phyloP scores from a whole-genome alignment of 805 yeast species.

The Ogataea pilisensis region DNA sequence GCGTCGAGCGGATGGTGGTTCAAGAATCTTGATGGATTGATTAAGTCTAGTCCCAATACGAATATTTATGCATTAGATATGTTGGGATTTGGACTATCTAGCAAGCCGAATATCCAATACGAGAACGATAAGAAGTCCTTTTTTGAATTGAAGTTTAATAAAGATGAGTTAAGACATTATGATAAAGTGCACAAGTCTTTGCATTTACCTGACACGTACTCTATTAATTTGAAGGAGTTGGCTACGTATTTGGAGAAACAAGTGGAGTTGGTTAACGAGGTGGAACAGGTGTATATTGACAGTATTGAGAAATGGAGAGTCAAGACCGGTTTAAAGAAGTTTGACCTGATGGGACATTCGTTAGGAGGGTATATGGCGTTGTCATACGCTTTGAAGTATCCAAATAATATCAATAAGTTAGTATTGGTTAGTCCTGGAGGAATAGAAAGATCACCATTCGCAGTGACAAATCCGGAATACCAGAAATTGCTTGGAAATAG shows the following conservation, averaged over 20 bases:
- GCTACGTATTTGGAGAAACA: slow-evolving; percentile 31
- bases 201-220: slow-evolving; percentile 19
- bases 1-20: slow-evolving; percentile 56
- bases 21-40: slow-evolving; percentile 44
- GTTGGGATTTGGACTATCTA: slow-evolving; percentile 52
- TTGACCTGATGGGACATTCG: slow-evolving; percentile 72
- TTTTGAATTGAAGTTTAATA: slow-evolving; percentile 23
- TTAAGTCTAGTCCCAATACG: slow-evolving; percentile 23
- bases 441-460: slow-evolving; percentile 63
- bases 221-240: slow-evolving; percentile 17
- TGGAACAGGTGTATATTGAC: slow-evolving; percentile 53
- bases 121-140: slow-evolving; percentile 24
- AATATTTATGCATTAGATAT: slow-evolving; percentile 42
- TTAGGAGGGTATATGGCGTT: slow-evolving; percentile 73
- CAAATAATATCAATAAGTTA: slow-evolving; percentile 48
- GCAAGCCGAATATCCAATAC: slow-evolving; percentile 37
- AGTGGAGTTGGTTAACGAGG: slow-evolving; percentile 35
- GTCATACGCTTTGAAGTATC: slow-evolving; percentile 57
- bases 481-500: slow-evolving; percentile 4
- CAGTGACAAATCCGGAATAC: slow-evolving; percentile 43
- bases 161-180: slow-evolving; percentile 11
- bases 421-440: slow-evolving; percentile 75
- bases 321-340: slow-evolving; percentile 42
- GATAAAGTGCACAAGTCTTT: slow-evolving; percentile 24
- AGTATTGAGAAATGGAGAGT: slow-evolving; percentile 65